phyloP scores from a whole-genome alignment of 108 stramenopile species.

The Stephanodiscus triporus region DNA sequence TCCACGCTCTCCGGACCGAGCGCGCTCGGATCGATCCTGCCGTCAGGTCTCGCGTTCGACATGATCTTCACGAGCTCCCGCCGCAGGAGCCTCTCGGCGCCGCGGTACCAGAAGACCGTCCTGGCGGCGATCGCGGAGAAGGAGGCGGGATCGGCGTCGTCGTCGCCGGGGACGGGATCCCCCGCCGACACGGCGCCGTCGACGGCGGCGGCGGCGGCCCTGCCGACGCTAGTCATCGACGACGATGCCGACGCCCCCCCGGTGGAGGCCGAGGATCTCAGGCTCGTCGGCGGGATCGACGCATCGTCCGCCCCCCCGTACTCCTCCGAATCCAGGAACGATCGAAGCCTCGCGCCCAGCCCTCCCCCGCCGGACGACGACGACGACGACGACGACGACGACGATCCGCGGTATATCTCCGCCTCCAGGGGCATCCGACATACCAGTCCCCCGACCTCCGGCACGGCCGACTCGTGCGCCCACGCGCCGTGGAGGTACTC shows the following conservation, averaged over 20 bases:
- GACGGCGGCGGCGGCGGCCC: neutral
- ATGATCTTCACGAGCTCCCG: slow-evolving; percentile 60
- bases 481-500: slow-evolving; percentile 66
- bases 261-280: neutral
- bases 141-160: slow-evolving; percentile 17
- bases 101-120: slow-evolving; percentile 58
- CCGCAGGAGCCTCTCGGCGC: slow-evolving; percentile 57
- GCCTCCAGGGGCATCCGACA: slow-evolving; percentile 81
- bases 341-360: slow-evolving; percentile 53
- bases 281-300: neutral
- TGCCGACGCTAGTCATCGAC: neutral
- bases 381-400: slow-evolving; percentile 38
- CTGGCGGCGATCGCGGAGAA: slow-evolving; percentile 45
- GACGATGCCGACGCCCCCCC: neutral
- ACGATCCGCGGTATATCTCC: slow-evolving; percentile 62
- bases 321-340: slow-evolving; percentile 39
- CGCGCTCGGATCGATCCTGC: slow-evolving; percentile 62
- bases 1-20: slow-evolving; percentile 54
- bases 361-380: too few relatives aligned
- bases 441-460: slow-evolving; percentile 84
- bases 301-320: slow-evolving; percentile 5
- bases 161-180: slow-evolving; percentile 2
- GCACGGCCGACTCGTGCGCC: slow-evolving; percentile 72
- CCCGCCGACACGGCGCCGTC: neutral
- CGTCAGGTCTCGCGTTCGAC: slow-evolving; percentile 41